phyloP scores from a whole-genome alignment of 768 basidiomycete genomes.

The Tricholoma sp. region DNA sequence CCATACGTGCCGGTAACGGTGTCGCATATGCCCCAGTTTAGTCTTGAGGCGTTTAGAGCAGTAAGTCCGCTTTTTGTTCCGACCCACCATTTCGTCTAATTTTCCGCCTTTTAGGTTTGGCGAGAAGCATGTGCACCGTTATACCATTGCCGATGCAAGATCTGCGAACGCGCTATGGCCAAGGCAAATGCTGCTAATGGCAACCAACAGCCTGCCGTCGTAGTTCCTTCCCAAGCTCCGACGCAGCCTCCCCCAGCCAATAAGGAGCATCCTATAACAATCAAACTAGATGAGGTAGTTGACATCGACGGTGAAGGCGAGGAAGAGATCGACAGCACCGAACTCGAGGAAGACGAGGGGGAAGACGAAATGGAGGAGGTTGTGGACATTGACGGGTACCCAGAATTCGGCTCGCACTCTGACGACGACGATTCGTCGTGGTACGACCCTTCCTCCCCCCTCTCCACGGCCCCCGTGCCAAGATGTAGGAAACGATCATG shows the following conservation, averaged over 20 bases:
- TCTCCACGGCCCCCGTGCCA: neutral
- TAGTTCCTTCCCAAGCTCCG: slow-evolving; percentile 21
- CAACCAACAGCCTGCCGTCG: slow-evolving; percentile 20
- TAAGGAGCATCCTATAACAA: slow-evolving; percentile 1
- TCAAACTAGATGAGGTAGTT: slow-evolving; percentile 10
- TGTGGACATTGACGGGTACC: slow-evolving; percentile 29
- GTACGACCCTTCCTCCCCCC: neutral
- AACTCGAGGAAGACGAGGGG: slow-evolving; percentile 17
- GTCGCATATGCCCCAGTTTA: slow-evolving; percentile 50
- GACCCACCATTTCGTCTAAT: slow-evolving; percentile 4
- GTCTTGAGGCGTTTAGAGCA: slow-evolving; percentile 48
- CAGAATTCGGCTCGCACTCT: slow-evolving; percentile 12
- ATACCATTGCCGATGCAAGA: slow-evolving; percentile 68
- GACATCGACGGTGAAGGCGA: slow-evolving; percentile 19
- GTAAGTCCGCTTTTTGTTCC: slow-evolving; percentile 34
- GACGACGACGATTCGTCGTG: slow-evolving; percentile 5
- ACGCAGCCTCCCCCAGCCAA: slow-evolving; percentile 7
- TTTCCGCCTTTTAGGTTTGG: slow-evolving; percentile 48
- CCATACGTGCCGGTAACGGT: slow-evolving; percentile 61
- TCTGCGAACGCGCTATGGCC: slow-evolving; percentile 64
- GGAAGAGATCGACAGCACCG: slow-evolving; percentile 17
- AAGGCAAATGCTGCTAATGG: slow-evolving; percentile 42
- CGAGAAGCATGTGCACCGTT: slow-evolving; percentile 67
- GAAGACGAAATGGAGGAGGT: slow-evolving; percentile 27
- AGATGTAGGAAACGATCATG: slow-evolving; percentile 19